phyloP scores from a whole-genome alignment of 108 stramenopile species.

The Schizochytrium sp. region DNA sequence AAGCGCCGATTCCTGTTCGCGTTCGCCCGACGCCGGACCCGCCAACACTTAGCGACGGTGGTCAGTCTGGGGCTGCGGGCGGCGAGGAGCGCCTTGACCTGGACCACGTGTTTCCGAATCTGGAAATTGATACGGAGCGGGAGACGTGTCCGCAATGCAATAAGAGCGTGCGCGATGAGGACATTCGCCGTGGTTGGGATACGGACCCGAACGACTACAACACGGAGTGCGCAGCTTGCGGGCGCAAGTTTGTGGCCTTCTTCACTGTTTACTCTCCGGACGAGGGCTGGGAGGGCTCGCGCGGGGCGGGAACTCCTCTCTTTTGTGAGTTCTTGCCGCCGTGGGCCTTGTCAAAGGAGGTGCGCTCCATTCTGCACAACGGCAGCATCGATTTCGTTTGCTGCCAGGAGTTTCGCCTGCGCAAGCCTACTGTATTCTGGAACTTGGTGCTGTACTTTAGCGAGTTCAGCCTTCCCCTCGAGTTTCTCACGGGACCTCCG shows the following conservation, averaged over 20 bases:
- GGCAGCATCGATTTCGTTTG: background rate
- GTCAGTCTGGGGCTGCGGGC: background rate
- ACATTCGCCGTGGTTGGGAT: background rate
- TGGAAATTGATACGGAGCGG: background rate
- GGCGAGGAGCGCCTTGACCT: background rate
- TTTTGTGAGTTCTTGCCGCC: conserved; percentile 7
- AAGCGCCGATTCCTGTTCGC: too few species aligned
- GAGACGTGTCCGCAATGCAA: conserved; percentile 10
- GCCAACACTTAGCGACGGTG: background rate
- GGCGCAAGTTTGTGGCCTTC: conserved; percentile 14
- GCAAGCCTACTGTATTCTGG: conserved; percentile 1
- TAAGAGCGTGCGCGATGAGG: background rate
- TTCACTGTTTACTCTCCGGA: background rate
- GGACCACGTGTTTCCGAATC: background rate
- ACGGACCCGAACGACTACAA: conserved; percentile 15
- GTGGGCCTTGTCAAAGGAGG: background rate
- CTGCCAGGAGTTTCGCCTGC: background rate
- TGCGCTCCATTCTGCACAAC: background rate
- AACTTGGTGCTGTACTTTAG: conserved; percentile 16
- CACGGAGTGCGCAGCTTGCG: background rate
- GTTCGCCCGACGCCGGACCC: background rate
- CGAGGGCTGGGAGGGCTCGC: background rate
- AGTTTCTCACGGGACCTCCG: background rate
- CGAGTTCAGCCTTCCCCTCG: background rate
- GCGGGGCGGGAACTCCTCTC: background rate